Evolutionary conservation across 2,329 filamentous ascomycete genomes (phyloP).

Genomic region (Fusarium redolens): DNA sequence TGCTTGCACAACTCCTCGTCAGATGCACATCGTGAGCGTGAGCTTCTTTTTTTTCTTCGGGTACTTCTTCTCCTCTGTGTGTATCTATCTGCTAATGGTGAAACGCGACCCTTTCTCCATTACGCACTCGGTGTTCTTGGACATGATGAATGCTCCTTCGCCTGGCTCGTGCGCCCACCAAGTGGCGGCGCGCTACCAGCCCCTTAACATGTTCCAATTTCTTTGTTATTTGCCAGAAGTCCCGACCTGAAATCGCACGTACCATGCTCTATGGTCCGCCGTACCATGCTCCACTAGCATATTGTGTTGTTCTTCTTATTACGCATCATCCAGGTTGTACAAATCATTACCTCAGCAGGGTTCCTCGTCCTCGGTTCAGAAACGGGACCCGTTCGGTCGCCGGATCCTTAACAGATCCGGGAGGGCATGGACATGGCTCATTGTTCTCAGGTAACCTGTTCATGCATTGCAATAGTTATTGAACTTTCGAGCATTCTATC

Average conservation of each 20-base stretch:
- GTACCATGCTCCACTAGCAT: conserved; percentile 14
- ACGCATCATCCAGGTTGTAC: conserved; percentile 17
- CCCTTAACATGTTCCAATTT: conserved; percentile 45
- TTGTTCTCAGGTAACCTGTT: conserved; percentile 8
- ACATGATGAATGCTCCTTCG: conserved; percentile 26
- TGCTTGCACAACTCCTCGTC: conserved; percentile 13
- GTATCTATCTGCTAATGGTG: conserved; percentile 13
- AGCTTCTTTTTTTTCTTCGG: neutral
- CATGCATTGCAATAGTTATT: neutral
- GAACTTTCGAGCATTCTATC: neutral
- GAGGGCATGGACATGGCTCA: conserved; percentile 13
- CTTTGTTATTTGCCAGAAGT: conserved; percentile 35
- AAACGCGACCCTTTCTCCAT: conserved; percentile 19
- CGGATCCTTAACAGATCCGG: conserved; percentile 29
- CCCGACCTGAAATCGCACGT: conserved; percentile 30
- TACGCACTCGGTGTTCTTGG: neutral
- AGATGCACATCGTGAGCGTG: conserved; percentile 12
- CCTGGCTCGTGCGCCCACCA: conserved; percentile 35
- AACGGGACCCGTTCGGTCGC: conserved; percentile 8
- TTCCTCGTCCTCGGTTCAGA: neutral
- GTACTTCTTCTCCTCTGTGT: neutral
- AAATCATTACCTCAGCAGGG: conserved; percentile 39
- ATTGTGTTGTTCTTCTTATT: conserved; percentile 24
- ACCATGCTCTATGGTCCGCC: conserved; percentile 35
- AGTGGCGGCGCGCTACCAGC: conserved; percentile 41